These are phyloP conservation scores for Pyrenophora graminea DNA, from an alignment of 2,329 filamentous ascomycete genomes.

Conservation along the genomic window DNA sequence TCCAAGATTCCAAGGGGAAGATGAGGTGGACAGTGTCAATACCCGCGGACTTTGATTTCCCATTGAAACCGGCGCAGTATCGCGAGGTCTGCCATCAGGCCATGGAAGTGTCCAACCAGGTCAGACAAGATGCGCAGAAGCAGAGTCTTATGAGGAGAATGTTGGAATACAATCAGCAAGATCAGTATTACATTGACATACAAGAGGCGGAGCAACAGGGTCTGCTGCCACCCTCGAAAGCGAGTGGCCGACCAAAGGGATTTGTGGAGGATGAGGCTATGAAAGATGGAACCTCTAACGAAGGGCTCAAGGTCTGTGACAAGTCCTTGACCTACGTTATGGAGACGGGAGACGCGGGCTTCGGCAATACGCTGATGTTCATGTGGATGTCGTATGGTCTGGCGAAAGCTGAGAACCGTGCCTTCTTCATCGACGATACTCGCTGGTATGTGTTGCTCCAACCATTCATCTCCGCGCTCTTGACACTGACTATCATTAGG, in stretches of 20 bases:
- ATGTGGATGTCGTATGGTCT: slow-evolving; percentile 85
- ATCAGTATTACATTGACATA: slow-evolving; percentile 75
- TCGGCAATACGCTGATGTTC: slow-evolving; percentile 76
- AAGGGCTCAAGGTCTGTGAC: slow-evolving; percentile 63
- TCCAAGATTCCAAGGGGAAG: slow-evolving; percentile 67
- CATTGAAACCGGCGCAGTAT: slow-evolving; percentile 69
- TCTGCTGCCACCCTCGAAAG: slow-evolving; percentile 58
- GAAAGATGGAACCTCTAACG: slow-evolving; percentile 31
- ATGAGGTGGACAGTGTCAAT: slow-evolving; percentile 83
- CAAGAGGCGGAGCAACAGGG: slow-evolving; percentile 69
- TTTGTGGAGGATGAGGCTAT: slow-evolving; percentile 46
- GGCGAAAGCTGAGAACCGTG: slow-evolving; percentile 71
- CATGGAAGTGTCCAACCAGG: slow-evolving; percentile 63
- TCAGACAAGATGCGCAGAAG: slow-evolving; percentile 42
- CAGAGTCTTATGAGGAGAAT: slow-evolving; percentile 37
- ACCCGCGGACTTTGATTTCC: slow-evolving; percentile 68
- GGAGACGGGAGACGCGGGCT: slow-evolving; percentile 72
- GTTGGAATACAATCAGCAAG: slow-evolving; percentile 62
- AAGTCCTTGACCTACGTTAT: slow-evolving; percentile 77
- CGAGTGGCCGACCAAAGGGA: slow-evolving; percentile 43
- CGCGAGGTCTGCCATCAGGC: slow-evolving; percentile 70
- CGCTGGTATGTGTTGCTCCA: slow-evolving; percentile 61
- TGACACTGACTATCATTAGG: slow-evolving; percentile 46
- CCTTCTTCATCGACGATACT: slow-evolving; percentile 84
- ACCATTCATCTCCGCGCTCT: background rate